Evolutionary conservation across 176 grass and related monocot genomes (phyloP).

Genomic region (Musa schizocarpa): DNA sequence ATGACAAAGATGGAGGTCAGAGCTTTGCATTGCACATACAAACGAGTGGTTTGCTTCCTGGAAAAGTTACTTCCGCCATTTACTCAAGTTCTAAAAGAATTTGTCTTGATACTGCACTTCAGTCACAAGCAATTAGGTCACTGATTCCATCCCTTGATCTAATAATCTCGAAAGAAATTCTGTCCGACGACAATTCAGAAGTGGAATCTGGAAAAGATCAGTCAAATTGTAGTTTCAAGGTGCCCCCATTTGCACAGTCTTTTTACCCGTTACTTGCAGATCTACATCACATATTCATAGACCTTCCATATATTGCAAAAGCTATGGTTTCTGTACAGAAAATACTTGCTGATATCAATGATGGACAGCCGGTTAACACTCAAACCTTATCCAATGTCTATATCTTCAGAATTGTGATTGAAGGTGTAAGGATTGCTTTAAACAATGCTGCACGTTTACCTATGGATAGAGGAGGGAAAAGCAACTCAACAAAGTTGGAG

Average conservation of each 20-base stretch:
- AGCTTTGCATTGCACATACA: conserved; percentile 31
- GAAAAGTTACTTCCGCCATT: conserved; percentile 25
- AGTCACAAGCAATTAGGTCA: conserved; percentile 43
- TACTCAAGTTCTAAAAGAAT: conserved; percentile 40
- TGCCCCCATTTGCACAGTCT: conserved; percentile 60
- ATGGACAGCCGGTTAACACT: conserved; percentile 38
- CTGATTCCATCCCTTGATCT: conserved; percentile 43
- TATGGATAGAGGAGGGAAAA: background rate
- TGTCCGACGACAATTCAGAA: conserved; percentile 22
- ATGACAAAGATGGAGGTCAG: conserved; percentile 20
- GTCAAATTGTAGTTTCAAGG: conserved; percentile 32
- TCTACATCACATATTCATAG: conserved; percentile 66
- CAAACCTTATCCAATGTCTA: conserved; percentile 63
- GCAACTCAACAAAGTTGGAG: background rate
- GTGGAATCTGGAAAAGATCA: conserved; percentile 30
- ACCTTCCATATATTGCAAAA: conserved; percentile 65
- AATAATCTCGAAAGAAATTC: conserved; percentile 33
- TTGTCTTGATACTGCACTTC: conserved; percentile 37
- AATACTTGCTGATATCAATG: conserved; percentile 57
- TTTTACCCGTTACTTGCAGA: conserved; percentile 86
- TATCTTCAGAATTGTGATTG: conserved; percentile 71
- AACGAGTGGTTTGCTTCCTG: conserved; percentile 40
- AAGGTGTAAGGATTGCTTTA: conserved; percentile 70
- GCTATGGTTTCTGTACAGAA: conserved; percentile 71
- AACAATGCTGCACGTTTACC: conserved; percentile 9